Evolutionary conservation across 768 basidiomycete species (phyloP), one percentile per base, ranked within the genome.

Genomic region (Tylopilus felleus): DNA sequence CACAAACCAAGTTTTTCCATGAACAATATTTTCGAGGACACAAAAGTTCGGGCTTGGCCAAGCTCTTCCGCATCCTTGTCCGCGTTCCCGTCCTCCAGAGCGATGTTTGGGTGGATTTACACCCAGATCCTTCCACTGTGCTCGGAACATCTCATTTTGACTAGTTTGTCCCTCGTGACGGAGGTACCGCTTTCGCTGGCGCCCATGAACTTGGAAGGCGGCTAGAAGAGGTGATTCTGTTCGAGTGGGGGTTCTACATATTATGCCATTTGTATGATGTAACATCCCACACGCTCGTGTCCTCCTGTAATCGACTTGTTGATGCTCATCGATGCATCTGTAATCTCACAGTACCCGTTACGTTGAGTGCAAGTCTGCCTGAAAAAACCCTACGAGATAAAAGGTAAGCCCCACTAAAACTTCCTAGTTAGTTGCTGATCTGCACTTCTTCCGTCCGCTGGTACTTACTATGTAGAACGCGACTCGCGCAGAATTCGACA

Each of bases 61-160:
- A 86, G 83, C 81, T 80, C 73, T 79, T 81, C 85, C 86, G 84
- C 81, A 81, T 90, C 83, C 88, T 83, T 82, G 89, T 82, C 86
- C 90, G 90, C 90, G 90, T 93, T 90, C 88, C 88, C 87, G 88
- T 90, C 86, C 82, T 80, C 88, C 78, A 90, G 80, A 90, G 36
- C 57, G 65, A 83, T 53, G 70, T 3, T 71, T 52, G 74, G 72
- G 74, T 69, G 68, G 68, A 55, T 31, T 63, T 33, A 51, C 63
- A 68, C 59, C 62, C 67, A 61, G 73, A 73, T 44, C 71, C 60
- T 64, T 70, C 63, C 63, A 60, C 60, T 63, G 58, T 65, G 60
- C 70, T 56, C 56, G 61, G 61, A 56, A 64, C 61, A 64, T 65
- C 69, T 79, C 71, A 75, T 60, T 77, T 74, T 69, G 74, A 77